Conservation (phyloP, 257 asterid species). For the Cordia subcordata region DNA sequence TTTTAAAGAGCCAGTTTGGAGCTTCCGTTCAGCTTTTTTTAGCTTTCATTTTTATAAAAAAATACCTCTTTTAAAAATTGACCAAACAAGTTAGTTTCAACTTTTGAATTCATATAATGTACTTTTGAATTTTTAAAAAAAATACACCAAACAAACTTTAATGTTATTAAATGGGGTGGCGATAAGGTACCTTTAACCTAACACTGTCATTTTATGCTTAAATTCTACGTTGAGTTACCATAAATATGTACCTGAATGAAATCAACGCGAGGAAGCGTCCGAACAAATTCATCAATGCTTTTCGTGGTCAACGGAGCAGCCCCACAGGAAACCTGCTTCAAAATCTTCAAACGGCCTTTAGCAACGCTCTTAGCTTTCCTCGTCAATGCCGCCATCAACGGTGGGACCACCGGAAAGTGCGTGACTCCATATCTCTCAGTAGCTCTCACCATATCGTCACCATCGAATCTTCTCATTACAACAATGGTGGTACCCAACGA, state of each 20-base stretch:
- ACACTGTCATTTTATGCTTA: too few species aligned
- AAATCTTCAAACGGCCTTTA: slow-evolving; percentile 31
- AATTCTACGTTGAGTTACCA: too few species aligned
- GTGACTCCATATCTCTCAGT: slow-evolving; percentile 58
- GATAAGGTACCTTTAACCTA: too few species aligned
- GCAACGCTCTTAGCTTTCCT: slow-evolving; percentile 38
- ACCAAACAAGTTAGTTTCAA: too few species aligned
- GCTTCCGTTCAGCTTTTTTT: too few species aligned
- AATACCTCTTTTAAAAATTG: too few species aligned
- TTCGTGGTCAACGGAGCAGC: slow-evolving; percentile 57
- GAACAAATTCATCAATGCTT: slow-evolving; percentile 44
- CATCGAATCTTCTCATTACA: slow-evolving; percentile 55
- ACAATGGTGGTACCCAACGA: slow-evolving; percentile 66
- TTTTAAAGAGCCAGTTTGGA: too few species aligned
- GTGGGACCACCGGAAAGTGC: slow-evolving; percentile 69
- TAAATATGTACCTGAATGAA: slow-evolving; percentile 70
- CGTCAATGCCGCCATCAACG: slow-evolving; percentile 47
- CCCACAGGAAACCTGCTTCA: slow-evolving; percentile 78
- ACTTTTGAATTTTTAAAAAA: too few species aligned
- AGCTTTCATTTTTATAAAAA: too few species aligned
- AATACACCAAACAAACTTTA: too few species aligned
- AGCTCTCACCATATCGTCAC: slow-evolving; percentile 56
- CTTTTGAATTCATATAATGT: too few species aligned
- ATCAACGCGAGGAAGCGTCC: slow-evolving; percentile 60
- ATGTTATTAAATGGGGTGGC: too few species aligned